A percentile compares a stretch with the other conserved stretches of the same genome.
Conservation (phyloP, 129 eudicot species). For the Centaurea solstitialis region DNA sequence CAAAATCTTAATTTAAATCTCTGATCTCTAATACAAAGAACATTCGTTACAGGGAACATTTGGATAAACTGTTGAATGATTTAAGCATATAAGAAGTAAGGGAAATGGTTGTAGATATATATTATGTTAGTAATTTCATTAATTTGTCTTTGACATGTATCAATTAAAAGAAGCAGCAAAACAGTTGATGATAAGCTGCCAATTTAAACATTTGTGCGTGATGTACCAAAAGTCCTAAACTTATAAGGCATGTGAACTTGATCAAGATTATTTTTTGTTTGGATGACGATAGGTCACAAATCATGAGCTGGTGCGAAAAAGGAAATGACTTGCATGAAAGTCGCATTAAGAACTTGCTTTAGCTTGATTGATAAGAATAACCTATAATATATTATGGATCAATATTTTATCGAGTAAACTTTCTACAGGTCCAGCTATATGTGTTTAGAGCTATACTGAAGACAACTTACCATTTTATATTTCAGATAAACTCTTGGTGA, state of each 20-base stretch:
- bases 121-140: constrained; percentile 1
- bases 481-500: constrained; percentile 38
- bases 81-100: background rate
- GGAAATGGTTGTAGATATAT: background rate
- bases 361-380: constrained; percentile 15
- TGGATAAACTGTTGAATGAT: background rate
- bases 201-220: background rate
- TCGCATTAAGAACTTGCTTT: background rate
- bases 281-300: background rate
- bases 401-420: background rate
- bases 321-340: constrained; percentile 9
- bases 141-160: background rate
- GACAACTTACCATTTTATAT: constrained; percentile 2
- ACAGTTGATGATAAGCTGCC: background rate
- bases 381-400: constrained; percentile 4
- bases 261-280: background rate
- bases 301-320: background rate
- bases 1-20: background rate
- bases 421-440: constrained; percentile 1
- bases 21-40: background rate
- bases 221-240: background rate
- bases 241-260: background rate
- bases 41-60: background rate
- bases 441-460: constrained; percentile 15
- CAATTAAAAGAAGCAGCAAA: background rate